Conservation (phyloP, 768 basidiomycete genomes). For the Mrakia frigida region DNA sequence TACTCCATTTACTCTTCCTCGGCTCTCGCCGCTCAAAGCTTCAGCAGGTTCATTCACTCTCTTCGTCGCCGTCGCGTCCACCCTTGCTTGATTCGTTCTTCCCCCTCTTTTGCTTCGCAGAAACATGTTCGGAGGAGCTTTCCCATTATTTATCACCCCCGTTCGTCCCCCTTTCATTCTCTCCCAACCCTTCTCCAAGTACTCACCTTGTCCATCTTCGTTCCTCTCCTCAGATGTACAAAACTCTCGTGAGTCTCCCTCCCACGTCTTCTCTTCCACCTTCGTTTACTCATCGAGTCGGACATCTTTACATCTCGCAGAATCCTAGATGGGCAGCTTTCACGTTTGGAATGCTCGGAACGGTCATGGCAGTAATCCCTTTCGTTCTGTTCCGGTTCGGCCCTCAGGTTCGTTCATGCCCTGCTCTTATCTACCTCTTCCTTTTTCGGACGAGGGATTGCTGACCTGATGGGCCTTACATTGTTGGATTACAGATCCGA, state of each 20-base stretch:
- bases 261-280: too few relatives aligned
- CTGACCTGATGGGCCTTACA: neutral
- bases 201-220: too few relatives aligned
- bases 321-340: neutral
- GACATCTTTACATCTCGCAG: too few relatives aligned
- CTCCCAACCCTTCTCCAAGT: neutral
- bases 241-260: neutral
- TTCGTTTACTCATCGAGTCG: too few relatives aligned
- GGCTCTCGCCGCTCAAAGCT: conserved; percentile 62
- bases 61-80: conserved; percentile 60
- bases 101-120: conserved; percentile 56
- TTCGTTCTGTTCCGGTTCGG: neutral
- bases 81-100: conserved; percentile 51
- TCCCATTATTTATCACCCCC: conserved; percentile 59
- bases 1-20: conserved; percentile 55
- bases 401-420: neutral
- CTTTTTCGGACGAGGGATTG: neutral
- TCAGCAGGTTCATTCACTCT: conserved; percentile 62
- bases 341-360: neutral
- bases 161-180: neutral
- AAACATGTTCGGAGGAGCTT: conserved; percentile 46
- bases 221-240: neutral
- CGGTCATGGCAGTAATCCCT: neutral
- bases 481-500: neutral
- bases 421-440: neutral